Percentiles rank a stretch among this genome's conserved stretches.
Conservation (phyloP, 2,329 filamentous ascomycete species). For the Huntiella omanensis region DNA sequence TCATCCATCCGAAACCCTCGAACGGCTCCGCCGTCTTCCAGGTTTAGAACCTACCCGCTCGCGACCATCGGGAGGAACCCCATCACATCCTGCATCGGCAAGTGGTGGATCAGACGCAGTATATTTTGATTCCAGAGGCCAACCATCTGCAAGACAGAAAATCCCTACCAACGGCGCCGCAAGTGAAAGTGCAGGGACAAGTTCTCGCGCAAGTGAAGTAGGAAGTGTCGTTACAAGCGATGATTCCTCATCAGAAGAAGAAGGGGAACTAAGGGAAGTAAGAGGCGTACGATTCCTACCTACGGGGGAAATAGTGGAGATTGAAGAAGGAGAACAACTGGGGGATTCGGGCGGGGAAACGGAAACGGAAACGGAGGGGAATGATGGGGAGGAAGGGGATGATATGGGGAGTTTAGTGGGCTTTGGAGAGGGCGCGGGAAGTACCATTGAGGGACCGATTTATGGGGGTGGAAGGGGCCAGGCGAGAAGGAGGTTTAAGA, state of each 20-base stretch:
- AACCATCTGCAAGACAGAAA: slow-evolving; percentile 47
- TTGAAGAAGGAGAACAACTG: slow-evolving; percentile 16
- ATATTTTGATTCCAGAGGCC: slow-evolving; percentile 66
- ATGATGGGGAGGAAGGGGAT: slow-evolving; percentile 71
- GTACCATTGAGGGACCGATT: slow-evolving; percentile 64
- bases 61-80: no score
- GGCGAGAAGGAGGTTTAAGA: slow-evolving; percentile 9
- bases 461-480: slow-evolving; percentile 27
- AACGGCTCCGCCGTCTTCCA: slow-evolving; percentile 9
- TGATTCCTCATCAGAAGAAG: no score
- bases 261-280: no score
- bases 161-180: slow-evolving; percentile 85
- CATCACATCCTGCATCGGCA: no score
- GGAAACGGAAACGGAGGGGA: slow-evolving; percentile 26
- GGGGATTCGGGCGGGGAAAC: slow-evolving; percentile 33
- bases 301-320: background rate
- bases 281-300: background rate
- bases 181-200: slow-evolving; percentile 47
- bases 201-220: no score
- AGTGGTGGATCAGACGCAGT: slow-evolving; percentile 20
- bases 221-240: no score
- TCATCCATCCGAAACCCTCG: slow-evolving; percentile 47
- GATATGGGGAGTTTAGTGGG: slow-evolving; percentile 69
- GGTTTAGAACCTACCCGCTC: background rate
- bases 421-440: slow-evolving; percentile 81